Evolutionary conservation across 1,284 basidiomycete species (phyloP).

Genomic region (Sanguinoderma infundibulare): DNA sequence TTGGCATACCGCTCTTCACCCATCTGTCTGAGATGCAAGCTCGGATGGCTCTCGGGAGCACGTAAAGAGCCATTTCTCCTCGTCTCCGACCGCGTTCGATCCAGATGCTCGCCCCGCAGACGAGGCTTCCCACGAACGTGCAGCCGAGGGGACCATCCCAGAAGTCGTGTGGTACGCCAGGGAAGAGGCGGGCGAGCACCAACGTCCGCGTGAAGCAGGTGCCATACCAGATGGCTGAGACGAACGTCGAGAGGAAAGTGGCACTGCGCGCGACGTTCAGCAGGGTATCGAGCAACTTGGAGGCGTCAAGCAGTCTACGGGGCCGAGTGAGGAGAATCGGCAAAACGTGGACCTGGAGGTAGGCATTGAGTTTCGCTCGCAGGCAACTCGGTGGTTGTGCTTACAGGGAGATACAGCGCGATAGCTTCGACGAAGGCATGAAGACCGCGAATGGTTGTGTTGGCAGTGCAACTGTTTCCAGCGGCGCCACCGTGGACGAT

Average conservation of each 20-base stretch:
- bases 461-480: slow-evolving; percentile 60
- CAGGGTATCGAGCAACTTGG: slow-evolving; percentile 44
- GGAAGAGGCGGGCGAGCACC: slow-evolving; percentile 62
- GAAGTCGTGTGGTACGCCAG: slow-evolving; percentile 70
- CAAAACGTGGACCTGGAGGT: slow-evolving; percentile 64
- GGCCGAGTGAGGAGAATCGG: slow-evolving; percentile 67
- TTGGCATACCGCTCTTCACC: slow-evolving; percentile 47
- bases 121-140: slow-evolving; percentile 65
- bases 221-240: slow-evolving; percentile 68
- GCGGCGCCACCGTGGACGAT: slow-evolving; percentile 65
- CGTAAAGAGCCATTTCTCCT: slow-evolving; percentile 80
- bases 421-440: slow-evolving; percentile 66
- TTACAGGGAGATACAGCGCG: slow-evolving; percentile 69
- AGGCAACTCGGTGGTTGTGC: slow-evolving; percentile 11
- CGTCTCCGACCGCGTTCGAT: slow-evolving; percentile 70
- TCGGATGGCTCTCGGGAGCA: slow-evolving; percentile 69
- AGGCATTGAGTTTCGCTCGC: neutral
- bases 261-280: slow-evolving; percentile 65
- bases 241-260: slow-evolving; percentile 71
- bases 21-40: slow-evolving; percentile 60
- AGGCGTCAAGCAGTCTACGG: slow-evolving; percentile 49
- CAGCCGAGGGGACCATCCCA: slow-evolving; percentile 78
- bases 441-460: slow-evolving; percentile 53
- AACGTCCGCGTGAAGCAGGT: slow-evolving; percentile 73
- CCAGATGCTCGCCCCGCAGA: slow-evolving; percentile 78